Percentiles rank a stretch among this genome's conserved stretches.
Evolutionary conservation across 1,284 basidiomycete genomes (phyloP).

Genomic region (Microstroma glucosiphilum): DNA sequence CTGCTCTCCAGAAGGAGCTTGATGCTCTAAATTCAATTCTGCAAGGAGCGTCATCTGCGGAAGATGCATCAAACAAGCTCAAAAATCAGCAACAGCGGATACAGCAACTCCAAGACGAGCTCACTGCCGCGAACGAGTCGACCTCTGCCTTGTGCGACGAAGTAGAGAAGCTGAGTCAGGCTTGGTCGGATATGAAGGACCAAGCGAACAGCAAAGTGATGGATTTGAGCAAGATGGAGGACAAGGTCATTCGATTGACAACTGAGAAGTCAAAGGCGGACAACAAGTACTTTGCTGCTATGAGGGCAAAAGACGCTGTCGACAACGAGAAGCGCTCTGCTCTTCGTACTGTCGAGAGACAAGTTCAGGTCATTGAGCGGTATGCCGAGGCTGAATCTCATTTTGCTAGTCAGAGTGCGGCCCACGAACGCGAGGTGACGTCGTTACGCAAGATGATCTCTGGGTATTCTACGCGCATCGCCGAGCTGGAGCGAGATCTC

Average conservation of each 20-base stretch:
- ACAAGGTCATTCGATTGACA: slow-evolving; percentile 58
- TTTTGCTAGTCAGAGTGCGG: slow-evolving; percentile 60
- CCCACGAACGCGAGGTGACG: slow-evolving; percentile 56
- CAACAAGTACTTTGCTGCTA: slow-evolving; percentile 85
- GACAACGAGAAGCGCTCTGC: slow-evolving; percentile 70
- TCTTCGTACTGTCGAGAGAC: slow-evolving; percentile 66
- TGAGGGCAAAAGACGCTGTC: slow-evolving; percentile 79
- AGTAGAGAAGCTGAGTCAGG: slow-evolving; percentile 74
- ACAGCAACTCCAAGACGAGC: slow-evolving; percentile 53
- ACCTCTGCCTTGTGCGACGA: slow-evolving; percentile 62
- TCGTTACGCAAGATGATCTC: slow-evolving; percentile 34
- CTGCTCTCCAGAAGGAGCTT: slow-evolving; percentile 14
- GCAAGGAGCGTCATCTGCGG: not conserved
- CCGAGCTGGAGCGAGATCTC: slow-evolving; percentile 47
- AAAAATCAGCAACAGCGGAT: slow-evolving; percentile 6
- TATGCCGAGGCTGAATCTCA: slow-evolving; percentile 64
- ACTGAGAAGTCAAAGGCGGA: slow-evolving; percentile 81
- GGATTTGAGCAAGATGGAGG: slow-evolving; percentile 70
- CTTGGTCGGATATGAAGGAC: slow-evolving; percentile 79
- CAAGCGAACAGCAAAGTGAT: slow-evolving; percentile 79
- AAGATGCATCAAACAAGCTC: slow-evolving; percentile 1
- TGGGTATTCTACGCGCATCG: slow-evolving; percentile 33
- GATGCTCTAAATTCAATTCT: slow-evolving; percentile 8
- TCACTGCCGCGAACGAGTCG: slow-evolving; percentile 51
- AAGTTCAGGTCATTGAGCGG: slow-evolving; percentile 68